Conservation (phyloP, 495 filamentous ascomycete species). For the Eremomyces bilateralis region DNA sequence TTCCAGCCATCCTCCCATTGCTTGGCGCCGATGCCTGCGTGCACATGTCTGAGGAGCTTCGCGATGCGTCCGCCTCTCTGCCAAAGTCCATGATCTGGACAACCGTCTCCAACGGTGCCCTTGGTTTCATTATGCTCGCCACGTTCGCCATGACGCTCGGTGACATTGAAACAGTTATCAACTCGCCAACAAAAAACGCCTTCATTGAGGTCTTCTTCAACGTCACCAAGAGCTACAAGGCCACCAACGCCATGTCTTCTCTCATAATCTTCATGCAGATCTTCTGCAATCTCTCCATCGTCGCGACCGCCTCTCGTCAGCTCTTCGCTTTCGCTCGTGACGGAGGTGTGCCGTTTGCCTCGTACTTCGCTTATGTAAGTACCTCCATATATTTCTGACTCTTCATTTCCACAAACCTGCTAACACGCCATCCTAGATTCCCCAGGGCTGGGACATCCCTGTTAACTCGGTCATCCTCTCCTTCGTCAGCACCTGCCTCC, state of each 20-base stretch:
- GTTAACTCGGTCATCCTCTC: slow-evolving; percentile 1
- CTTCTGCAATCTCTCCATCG: slow-evolving; percentile 1
- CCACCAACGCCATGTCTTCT: slow-evolving; percentile 3
- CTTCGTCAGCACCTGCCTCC: slow-evolving; percentile 7
- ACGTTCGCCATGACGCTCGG: slow-evolving; percentile 9
- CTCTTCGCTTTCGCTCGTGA: slow-evolving; percentile 12
- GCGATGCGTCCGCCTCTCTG: slow-evolving; percentile 12
- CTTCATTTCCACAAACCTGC: too few relatives aligned
- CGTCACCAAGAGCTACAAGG: neutral
- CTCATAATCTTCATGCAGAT: slow-evolving; percentile 2
- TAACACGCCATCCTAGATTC: slow-evolving; percentile 21
- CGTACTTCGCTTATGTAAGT: slow-evolving; percentile 3
- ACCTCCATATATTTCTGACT: too few relatives aligned
- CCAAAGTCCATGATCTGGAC: slow-evolving; percentile 16
- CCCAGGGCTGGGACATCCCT: slow-evolving; percentile 2
- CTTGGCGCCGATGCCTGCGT: slow-evolving; percentile 11
- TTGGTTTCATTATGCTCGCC: slow-evolving; percentile 12
- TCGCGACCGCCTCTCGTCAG: slow-evolving; percentile 13
- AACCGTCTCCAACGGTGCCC: slow-evolving; percentile 12
- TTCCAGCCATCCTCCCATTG: slow-evolving; percentile 26
- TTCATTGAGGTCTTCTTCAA: slow-evolving; percentile 9
- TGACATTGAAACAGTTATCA: slow-evolving; percentile 8
- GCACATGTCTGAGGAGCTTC: slow-evolving; percentile 9
- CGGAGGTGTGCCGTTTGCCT: slow-evolving; percentile 3
- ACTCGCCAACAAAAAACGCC: slow-evolving; percentile 9